Conservation (phyloP, 306 rosid species). For the Dryas octopetala region DNA sequence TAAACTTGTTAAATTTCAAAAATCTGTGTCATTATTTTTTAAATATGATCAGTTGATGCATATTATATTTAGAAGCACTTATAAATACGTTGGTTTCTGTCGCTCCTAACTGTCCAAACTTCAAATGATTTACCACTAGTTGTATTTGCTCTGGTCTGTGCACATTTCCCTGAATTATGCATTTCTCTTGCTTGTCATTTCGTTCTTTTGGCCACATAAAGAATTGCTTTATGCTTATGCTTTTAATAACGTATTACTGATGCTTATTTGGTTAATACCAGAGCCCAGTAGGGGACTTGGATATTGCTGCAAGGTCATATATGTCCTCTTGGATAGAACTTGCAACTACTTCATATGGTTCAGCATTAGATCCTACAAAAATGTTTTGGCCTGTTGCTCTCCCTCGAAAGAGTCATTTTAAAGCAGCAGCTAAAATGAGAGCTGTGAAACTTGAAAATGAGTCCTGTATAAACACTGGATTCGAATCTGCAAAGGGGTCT, state of each 20-base stretch:
- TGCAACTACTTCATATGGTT: constrained; percentile 89
- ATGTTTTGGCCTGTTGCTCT: constrained; percentile 95
- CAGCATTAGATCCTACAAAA: constrained; percentile 78
- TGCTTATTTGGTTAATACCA: constrained; percentile 25
- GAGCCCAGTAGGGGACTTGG: constrained; percentile 80
- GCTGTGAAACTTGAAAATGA: constrained; percentile 82
- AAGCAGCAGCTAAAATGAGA: constrained; percentile 99
- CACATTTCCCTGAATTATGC: neutral
- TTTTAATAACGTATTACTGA: neutral
- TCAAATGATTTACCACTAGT: neutral
- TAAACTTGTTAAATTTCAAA: too few species aligned
- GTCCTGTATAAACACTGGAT: constrained; percentile 44
- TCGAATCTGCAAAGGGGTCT: constrained; percentile 52
- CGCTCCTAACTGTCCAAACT: neutral
- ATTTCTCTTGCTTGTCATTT: neutral
- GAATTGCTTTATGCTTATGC: neutral
- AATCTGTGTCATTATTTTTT: too few species aligned
- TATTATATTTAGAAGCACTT: too few species aligned
- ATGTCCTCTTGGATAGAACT: constrained; percentile 82
- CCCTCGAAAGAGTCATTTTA: constrained; percentile 88
- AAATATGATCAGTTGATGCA: too few species aligned
- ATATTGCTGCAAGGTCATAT: constrained; percentile 55
- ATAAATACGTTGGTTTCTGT: too few species aligned
- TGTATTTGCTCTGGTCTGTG: neutral
- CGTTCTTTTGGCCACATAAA: constrained; percentile 2